Percentiles rank a stretch among this genome's conserved stretches.
These are phyloP conservation scores for Gelatoporia subvermispora DNA, from an alignment of 768 basidiomycete genomes.

Conservation along the genomic window DNA sequence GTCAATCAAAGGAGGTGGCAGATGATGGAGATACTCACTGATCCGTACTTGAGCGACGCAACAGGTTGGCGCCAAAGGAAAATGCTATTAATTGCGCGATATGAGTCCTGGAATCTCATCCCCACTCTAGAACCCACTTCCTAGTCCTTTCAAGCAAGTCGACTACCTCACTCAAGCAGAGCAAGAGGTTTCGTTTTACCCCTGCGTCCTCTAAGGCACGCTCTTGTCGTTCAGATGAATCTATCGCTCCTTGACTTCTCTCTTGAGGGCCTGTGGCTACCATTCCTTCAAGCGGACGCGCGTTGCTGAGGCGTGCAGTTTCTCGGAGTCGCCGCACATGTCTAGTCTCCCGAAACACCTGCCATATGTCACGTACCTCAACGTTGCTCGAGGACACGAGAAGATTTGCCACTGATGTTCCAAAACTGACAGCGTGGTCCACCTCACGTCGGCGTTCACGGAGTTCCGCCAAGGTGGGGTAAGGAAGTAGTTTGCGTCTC, in stretches of 20 bases:
- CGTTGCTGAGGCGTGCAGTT: slow-evolving; percentile 11
- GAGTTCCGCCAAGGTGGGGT: slow-evolving; percentile 52
- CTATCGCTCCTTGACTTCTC: background rate
- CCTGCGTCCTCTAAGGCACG: slow-evolving; percentile 32
- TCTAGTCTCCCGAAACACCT: slow-evolving; percentile 41
- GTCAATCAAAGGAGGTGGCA: background rate
- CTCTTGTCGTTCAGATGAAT: slow-evolving; percentile 4
- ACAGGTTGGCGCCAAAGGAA: slow-evolving; percentile 60
- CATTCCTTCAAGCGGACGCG: slow-evolving; percentile 2
- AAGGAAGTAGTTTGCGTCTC: slow-evolving; percentile 44
- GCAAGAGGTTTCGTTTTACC: slow-evolving; percentile 38
- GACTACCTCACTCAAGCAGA: slow-evolving; percentile 41
- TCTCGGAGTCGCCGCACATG: slow-evolving; percentile 30
- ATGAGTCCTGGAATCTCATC: slow-evolving; percentile 3
- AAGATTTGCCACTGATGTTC: slow-evolving; percentile 41
- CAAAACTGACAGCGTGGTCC: slow-evolving; percentile 46
- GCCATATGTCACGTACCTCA: slow-evolving; percentile 50
- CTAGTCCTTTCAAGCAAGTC: slow-evolving; percentile 61
- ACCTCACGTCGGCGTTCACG: slow-evolving; percentile 47
- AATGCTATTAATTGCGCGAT: slow-evolving; percentile 38
- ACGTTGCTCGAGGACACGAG: slow-evolving; percentile 42
- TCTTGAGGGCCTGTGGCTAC: slow-evolving; percentile 1
- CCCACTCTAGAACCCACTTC: slow-evolving; percentile 39
- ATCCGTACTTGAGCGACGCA: slow-evolving; percentile 43
- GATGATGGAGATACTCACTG: slow-evolving; percentile 30